Evolutionary conservation across 176 grass and related monocot species (phyloP).

Genomic region (Coix lacrymajobi): DNA sequence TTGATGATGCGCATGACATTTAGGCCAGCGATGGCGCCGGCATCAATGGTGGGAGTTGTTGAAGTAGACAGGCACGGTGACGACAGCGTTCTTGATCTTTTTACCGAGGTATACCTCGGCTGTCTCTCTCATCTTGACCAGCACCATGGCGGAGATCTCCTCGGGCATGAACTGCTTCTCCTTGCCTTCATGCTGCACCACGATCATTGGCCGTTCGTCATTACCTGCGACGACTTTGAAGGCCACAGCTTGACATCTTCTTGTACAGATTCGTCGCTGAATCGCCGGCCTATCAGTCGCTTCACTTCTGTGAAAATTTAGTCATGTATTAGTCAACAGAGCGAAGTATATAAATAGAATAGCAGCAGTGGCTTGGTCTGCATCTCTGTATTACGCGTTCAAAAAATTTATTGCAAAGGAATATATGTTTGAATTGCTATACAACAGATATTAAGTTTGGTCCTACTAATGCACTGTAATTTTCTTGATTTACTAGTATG

Average conservation of each 20-base stretch:
- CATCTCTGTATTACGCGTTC: too few species aligned
- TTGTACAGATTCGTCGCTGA: slow-evolving; percentile 38
- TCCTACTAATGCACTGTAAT: too few species aligned
- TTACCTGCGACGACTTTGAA: slow-evolving; percentile 33
- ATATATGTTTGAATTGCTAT: neutral
- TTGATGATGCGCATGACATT: slow-evolving; percentile 62
- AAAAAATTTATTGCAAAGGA: too few species aligned
- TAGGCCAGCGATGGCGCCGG: slow-evolving; percentile 47
- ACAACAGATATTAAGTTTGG: neutral
- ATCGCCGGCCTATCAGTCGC: slow-evolving; percentile 60
- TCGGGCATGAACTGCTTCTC: slow-evolving; percentile 43
- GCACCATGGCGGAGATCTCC: slow-evolving; percentile 69
- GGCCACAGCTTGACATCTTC: slow-evolving; percentile 55
- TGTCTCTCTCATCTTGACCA: slow-evolving; percentile 53
- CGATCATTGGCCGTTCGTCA: slow-evolving; percentile 47
- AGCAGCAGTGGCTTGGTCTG: neutral
- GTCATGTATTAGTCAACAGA: neutral
- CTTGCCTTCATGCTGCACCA: slow-evolving; percentile 39
- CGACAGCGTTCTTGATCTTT: slow-evolving; percentile 40
- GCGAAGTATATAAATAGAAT: neutral
- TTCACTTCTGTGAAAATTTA: slow-evolving; percentile 37
- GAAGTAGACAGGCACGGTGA: slow-evolving; percentile 68
- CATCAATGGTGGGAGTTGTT: slow-evolving; percentile 65
- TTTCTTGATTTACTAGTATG: too few species aligned
- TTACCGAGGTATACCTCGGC: slow-evolving; percentile 42